Evolutionary conservation across 768 basidiomycete genomes (phyloP).

Genomic region (Trametopsis cervina): DNA sequence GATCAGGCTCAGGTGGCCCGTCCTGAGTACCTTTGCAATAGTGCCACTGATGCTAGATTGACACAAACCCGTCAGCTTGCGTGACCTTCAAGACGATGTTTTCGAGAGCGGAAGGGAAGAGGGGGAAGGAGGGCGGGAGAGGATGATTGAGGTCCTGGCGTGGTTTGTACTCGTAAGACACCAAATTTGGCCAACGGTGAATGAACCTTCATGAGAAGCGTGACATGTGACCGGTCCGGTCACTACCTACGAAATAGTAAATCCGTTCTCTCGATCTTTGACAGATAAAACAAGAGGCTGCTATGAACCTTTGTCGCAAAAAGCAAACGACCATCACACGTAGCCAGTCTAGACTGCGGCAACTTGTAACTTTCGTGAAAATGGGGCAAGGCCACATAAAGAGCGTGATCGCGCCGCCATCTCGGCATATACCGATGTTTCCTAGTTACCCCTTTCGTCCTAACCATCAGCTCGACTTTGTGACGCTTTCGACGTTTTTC

Average conservation of each 20-base stretch:
- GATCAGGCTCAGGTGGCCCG: too few relatives aligned
- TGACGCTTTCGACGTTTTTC: conserved; percentile 14
- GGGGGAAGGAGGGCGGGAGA: conserved; percentile 7
- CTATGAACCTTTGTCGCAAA: too few relatives aligned
- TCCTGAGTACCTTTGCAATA: too few relatives aligned
- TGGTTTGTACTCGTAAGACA: conserved; percentile 25
- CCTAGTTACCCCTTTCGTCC: conserved; percentile 18
- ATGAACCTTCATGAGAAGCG: conserved; percentile 23
- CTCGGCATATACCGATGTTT: conserved; percentile 14
- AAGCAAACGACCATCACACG: background rate
- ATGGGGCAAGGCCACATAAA: background rate
- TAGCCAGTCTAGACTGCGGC: background rate
- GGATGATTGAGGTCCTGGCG: conserved; percentile 11
- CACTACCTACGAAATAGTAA: background rate
- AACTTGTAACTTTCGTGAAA: background rate
- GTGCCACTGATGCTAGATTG: too few relatives aligned
- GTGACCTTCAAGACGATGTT: too few relatives aligned
- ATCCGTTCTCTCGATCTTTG: background rate
- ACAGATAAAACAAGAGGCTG: background rate
- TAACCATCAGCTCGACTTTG: conserved; percentile 1
- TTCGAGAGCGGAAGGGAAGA: conserved; percentile 1
- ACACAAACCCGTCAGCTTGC: too few relatives aligned
- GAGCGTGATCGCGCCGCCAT: background rate
- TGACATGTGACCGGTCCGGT: conserved; percentile 18
- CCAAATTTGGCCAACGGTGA: conserved; percentile 25